Percentiles rank a stretch among this genome's conserved stretches.
phyloP scores from a whole-genome alignment of 345 rosid genomes.

The Luvunga scandens region DNA sequence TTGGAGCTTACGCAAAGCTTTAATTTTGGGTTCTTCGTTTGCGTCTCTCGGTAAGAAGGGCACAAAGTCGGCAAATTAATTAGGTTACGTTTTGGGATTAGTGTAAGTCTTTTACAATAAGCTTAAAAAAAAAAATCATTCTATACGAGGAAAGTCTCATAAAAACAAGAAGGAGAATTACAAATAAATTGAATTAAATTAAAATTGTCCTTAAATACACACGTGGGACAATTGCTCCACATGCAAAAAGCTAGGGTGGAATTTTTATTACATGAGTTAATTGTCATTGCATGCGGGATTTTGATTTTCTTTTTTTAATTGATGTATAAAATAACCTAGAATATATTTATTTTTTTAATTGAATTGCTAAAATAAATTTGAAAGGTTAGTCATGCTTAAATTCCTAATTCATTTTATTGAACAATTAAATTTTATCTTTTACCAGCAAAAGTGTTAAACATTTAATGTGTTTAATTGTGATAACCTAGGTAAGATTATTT shows the following conservation, averaged over 20 bases:
- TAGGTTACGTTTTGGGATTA: conserved; percentile 11
- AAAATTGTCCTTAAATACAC: background rate
- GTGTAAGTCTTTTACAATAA: conserved; percentile 1
- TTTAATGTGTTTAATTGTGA: background rate
- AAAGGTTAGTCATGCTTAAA: too few species aligned
- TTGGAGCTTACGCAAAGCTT: conserved; percentile 29
- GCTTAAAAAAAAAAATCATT: too few species aligned
- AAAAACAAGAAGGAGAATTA: background rate
- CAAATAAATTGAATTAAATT: background rate
- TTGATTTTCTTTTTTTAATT: too few species aligned
- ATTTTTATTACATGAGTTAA: background rate
- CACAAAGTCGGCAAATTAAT: conserved; percentile 13
- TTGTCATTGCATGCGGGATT: background rate
- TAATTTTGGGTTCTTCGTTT: conserved; percentile 18
- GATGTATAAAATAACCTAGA: background rate
- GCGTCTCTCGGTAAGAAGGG: conserved; percentile 23
- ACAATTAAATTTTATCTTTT: background rate
- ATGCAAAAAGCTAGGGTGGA: background rate
- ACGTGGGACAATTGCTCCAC: background rate
- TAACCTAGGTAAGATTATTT: too few species aligned
- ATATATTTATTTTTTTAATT: background rate
- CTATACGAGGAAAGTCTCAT: too few species aligned
- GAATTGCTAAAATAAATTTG: background rate
- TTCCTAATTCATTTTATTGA: too few species aligned
- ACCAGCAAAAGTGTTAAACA: background rate